phyloP scores from a whole-genome alignment of 495 filamentous ascomycete species.

The Daldinia bambusicola region DNA sequence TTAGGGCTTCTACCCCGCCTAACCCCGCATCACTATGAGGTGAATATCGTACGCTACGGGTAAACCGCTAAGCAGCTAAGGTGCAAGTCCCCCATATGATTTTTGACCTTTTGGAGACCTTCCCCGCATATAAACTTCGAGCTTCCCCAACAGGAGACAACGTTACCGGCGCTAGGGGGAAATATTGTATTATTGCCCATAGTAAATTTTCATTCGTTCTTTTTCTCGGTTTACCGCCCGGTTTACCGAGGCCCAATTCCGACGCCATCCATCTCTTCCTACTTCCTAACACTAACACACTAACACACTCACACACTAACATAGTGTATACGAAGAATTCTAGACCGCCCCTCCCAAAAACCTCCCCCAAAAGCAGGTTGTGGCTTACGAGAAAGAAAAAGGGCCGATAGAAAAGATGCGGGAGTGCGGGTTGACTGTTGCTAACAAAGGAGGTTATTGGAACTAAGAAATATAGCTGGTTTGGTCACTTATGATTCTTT shows the following conservation, averaged over 20 bases:
- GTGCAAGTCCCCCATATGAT: background rate
- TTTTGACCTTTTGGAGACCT: background rate
- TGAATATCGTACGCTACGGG: too few species aligned
- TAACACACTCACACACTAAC: too few species aligned
- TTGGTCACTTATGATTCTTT: background rate
- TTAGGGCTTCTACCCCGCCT: background rate
- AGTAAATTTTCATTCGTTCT: slow-evolving; percentile 5
- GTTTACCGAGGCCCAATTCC: slow-evolving; percentile 17
- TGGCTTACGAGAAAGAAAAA: slow-evolving; percentile 9
- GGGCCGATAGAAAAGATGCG: slow-evolving; percentile 32
- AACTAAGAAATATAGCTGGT: background rate
- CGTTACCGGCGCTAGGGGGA: slow-evolving; percentile 6
- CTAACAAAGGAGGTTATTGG: background rate
- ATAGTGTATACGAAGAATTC: background rate
- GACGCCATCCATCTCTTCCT: background rate
- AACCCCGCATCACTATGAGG: background rate
- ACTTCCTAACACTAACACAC: too few species aligned
- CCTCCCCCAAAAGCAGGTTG: background rate
- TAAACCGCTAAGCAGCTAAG: too few species aligned
- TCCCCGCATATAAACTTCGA: slow-evolving; percentile 31
- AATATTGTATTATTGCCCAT: too few species aligned
- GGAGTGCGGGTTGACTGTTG: background rate
- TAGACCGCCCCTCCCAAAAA: background rate
- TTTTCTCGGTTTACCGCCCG: too few species aligned
- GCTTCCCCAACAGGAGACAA: slow-evolving; percentile 13